Evolutionary conservation across 2,329 filamentous ascomycete species (phyloP), one percentile per base, ranked within the genome.

Genomic region (Polychaeton citri): DNA sequence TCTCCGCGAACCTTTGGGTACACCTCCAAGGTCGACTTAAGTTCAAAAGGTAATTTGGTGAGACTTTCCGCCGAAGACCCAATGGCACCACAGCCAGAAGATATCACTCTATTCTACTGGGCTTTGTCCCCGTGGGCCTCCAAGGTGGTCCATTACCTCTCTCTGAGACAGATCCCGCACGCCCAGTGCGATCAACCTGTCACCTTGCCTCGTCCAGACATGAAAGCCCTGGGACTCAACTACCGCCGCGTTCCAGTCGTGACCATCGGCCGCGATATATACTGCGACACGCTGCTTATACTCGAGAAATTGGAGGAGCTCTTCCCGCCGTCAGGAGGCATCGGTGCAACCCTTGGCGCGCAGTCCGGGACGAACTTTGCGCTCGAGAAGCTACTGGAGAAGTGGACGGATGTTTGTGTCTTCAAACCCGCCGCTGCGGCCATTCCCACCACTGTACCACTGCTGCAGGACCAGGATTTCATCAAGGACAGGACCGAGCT

Each of bases 101-200:
- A 41, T 17, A 61, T 81, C 12, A 28, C 24, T 10, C 51, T 83
- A 2, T 82, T 78, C 54, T 75, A 80, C 56, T 83, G 82, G 53
- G 52, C 63, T 0, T 67, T 64, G 50, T 82, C 78, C 8, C 76
- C 79, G 0, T 82, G 72, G 49, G 77, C 76, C 3, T 65, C 64
- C 35, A 64, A 76, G 40, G 55, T 82, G 21, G 57, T 70, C 15
- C 82, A 77, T 76, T 83, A 83, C 52, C 62, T 83, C n/a, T 63
- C 66, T 33, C 67, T 83, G 5, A 71, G 78, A 30, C 67, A 68
- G 17, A 77, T 83, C 26, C 65, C 70, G 0, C 80, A 77, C 48
- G 65, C 64, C 33, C 68, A 45, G 40, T 44, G 38, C 37, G 51
- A 52, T 28, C 45, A 50, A 21, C 50, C 52, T 3, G 19, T 36